These are phyloP conservation scores for Colletotrichum spaethianum DNA, from an alignment of 2,329 filamentous ascomycete species.

Conservation along the genomic window DNA sequence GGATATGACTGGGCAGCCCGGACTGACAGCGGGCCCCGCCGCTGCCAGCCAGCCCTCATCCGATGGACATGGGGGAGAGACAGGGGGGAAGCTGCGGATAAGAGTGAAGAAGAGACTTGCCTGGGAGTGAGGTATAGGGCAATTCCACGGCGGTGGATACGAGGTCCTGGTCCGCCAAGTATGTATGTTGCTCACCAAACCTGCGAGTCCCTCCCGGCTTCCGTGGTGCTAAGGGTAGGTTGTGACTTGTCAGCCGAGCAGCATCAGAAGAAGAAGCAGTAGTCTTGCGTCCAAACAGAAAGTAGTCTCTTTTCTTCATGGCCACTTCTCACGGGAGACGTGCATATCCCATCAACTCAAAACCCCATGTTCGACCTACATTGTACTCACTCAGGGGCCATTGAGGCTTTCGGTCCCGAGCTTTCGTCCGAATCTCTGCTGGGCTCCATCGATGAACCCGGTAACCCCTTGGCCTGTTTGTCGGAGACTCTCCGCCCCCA, in stretches of 20 bases:
- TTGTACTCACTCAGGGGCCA: no score
- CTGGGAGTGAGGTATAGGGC: neutral
- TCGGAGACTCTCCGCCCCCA: slow-evolving; percentile 36
- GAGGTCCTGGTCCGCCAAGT: neutral
- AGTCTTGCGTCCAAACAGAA: neutral
- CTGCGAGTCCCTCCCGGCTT: neutral
- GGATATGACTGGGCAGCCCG: slow-evolving; percentile 27
- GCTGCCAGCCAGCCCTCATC: slow-evolving; percentile 31
- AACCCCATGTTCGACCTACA: neutral
- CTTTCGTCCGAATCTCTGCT: slow-evolving; percentile 28
- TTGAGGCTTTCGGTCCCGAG: slow-evolving; percentile 26
- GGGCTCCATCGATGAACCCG: slow-evolving; percentile 6
- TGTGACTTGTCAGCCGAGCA: neutral
- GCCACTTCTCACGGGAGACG: slow-evolving; percentile 5
- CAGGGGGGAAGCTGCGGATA: slow-evolving; percentile 13
- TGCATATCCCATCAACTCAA: neutral
- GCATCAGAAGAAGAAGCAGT: neutral
- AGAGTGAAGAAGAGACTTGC: slow-evolving; percentile 3
- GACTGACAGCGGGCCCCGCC: slow-evolving; percentile 11
- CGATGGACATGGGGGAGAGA: slow-evolving; percentile 15
- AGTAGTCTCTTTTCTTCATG: neutral
- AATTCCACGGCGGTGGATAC: slow-evolving; percentile 1
- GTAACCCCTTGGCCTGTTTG: slow-evolving; percentile 11
- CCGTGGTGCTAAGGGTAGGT: no score
- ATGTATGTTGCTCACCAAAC: neutral